Conservation (phyloP, 192 early-diverging fungal genomes). For the Coemansia erecta region DNA sequence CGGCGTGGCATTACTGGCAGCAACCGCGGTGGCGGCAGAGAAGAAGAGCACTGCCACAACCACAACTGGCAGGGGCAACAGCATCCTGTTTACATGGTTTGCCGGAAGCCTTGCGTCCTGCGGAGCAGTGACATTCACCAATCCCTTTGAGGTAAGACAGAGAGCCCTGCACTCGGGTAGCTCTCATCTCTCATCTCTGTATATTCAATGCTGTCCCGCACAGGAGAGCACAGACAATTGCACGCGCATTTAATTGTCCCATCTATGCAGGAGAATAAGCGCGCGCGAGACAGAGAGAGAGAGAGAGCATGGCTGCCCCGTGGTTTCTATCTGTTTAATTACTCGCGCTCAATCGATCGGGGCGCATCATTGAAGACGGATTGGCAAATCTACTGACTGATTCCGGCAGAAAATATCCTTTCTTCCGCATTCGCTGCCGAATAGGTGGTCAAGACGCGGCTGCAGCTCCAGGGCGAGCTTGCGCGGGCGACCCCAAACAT, state of each 20-base stretch:
- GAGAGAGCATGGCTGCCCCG: too few relatives aligned
- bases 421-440: background rate
- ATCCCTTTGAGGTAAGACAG: conserved; percentile 80
- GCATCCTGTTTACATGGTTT: conserved; percentile 56
- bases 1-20: conserved; percentile 5
- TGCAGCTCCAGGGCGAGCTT: conserved; percentile 92
- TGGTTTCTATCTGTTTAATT: too few relatives aligned
- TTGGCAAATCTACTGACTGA: conserved; percentile 6
- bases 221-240: too few relatives aligned
- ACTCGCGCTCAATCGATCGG: background rate
- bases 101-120: conserved; percentile 84
- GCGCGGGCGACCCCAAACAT: conserved; percentile 49
- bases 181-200: conserved; percentile 2
- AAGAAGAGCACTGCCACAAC: background rate
- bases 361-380: background rate
- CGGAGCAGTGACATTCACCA: conserved; percentile 93
- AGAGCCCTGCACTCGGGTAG: background rate
- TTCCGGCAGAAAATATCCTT: background rate
- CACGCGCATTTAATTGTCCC: too few relatives aligned
- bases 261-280: too few relatives aligned
- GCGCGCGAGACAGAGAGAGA: too few relatives aligned
- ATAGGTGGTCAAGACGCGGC: conserved; percentile 88
- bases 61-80: background rate
- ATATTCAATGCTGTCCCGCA: background rate
- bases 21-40: conserved; percentile 5